Base-by-base conservation (phyloP, 257 asterid species). In the Nicotiana knightiana region DNA sequence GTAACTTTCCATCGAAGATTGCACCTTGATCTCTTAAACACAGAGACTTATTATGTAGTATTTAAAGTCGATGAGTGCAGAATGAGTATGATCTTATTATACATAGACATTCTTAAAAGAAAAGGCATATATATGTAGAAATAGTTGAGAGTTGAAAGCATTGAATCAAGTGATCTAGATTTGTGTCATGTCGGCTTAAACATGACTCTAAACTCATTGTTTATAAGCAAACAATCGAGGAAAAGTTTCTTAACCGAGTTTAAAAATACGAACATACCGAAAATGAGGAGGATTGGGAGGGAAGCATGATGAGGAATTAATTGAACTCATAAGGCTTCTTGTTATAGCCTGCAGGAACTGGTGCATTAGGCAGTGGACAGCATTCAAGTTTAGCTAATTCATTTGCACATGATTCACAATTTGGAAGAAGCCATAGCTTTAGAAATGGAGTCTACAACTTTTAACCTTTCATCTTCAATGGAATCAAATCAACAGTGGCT, bases 381-480 rank as follows among this genome's bases (percentile, higher is more conserved):
- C 62, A 85, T 63, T 88, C 81, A 66, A 85, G 79, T 86, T 91
- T 91, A 78, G 85, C 91, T 35, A 32, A 32, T 32, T 86, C 90
- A 26, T 55, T 84, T 3, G 91, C 87, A 91, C 91, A 79, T 90
- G 93, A 87, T 87, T 87, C 55, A 84, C 82, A 2, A 76, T 79
- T 81, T 82, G 91, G 80, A 91, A 91, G 54, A 89, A 91, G 9
- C 96, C 93, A 79, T 81, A 85, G 93, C 93, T 79, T 80, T 76
- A 57, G 55, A 48, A 4, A 91, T 85, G 2, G 17, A 32, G 6
- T 88, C 88, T 82, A 81, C 83, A 8, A 85, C 84, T 79, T 46
- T 57, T 39, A 46, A 70, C 87, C 81, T 82, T 18, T 75, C 80
- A 10, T 84, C 82, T 37, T 83, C 93, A 16, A 89, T 39, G 77